Conservation (phyloP, 2,329 filamentous ascomycete species). For the Colletotrichum sp. region DNA sequence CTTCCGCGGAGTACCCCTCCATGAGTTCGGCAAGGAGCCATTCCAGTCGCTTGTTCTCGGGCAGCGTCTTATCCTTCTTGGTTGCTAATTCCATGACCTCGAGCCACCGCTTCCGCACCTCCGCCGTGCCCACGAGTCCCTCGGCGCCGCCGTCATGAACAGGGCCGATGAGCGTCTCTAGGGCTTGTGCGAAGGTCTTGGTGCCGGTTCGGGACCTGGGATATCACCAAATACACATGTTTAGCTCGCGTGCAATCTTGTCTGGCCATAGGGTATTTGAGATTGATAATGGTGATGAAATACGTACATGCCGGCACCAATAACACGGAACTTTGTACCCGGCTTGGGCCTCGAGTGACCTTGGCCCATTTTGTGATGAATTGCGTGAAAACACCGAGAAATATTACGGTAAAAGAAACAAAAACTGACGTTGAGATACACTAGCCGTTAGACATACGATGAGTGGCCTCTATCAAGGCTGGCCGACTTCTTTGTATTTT, state of each 20-base stretch:
- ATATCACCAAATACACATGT: neutral
- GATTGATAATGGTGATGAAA: neutral
- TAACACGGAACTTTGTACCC: constrained; percentile 25
- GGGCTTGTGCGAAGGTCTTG: constrained; percentile 25
- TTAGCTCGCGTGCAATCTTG: neutral
- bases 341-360: constrained; percentile 24
- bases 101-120: constrained; percentile 21
- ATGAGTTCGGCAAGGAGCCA: neutral
- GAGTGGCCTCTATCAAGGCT: neutral
- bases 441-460: neutral
- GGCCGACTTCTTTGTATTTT: neutral
- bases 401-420: neutral
- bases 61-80: neutral
- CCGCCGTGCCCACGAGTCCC: constrained; percentile 17
- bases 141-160: constrained; percentile 28
- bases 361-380: constrained; percentile 24
- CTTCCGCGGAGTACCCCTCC: neutral
- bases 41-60: neutral
- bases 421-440: no score
- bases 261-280: neutral
- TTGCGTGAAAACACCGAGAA: neutral
- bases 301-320: constrained; percentile 27
- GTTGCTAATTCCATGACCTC: neutral
- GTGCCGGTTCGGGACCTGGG: constrained; percentile 26
- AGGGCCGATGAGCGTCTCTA: constrained; percentile 26